Base-by-base conservation (phyloP, 768 basidiomycete genomes). In the Tricholoma hemisulphureum region DNA sequence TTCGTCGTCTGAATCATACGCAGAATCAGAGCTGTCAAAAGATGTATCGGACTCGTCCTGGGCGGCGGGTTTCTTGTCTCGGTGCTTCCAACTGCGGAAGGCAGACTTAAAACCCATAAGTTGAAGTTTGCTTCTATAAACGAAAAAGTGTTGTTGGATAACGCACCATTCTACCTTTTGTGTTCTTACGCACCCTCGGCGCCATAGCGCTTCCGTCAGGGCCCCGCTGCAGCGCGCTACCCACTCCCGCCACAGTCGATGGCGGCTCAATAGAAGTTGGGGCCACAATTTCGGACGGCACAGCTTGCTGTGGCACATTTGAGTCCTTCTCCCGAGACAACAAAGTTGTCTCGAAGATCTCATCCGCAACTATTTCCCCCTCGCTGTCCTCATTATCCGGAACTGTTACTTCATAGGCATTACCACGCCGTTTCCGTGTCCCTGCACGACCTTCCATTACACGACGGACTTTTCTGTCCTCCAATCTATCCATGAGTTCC, bases 21-120 rank as follows among this genome's bases (percentile, higher is more conserved):
- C 85, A 31, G 88, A 89, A 69, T 91, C 87, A 8, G 89, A 92
- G 65, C 87, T 92, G 68, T 91, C 88, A 62, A 88, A 91, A 2
- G 85, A 88, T 2, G 79, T 75, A 52, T 87, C 85, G 3, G 82
- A 79, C n/a, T 83, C 83, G 13, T 66, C 71, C 34, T 59, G 62
- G 53, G 51, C 49, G 7, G 61, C 62, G 20, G 58, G 61, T 21
- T 67, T 61, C 31, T 69, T 62, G 61, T 58, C 65, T 51, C 64
- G 68, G 39, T 62, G 62, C 45, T 73, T 81, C 88, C 87, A 89
- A 51, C 77, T 78, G 45, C 75, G 72, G 61, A 83, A 78, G n/a
- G 61, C 64, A 64, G 5, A 49, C 54, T 55, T 59, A 49, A 56
- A 57, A 14, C 53, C 46, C 55, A 4, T 56, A 46, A 20, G 39